phyloP scores from a whole-genome alignment of 495 filamentous ascomycete genomes.

The Podospora appendiculata region DNA sequence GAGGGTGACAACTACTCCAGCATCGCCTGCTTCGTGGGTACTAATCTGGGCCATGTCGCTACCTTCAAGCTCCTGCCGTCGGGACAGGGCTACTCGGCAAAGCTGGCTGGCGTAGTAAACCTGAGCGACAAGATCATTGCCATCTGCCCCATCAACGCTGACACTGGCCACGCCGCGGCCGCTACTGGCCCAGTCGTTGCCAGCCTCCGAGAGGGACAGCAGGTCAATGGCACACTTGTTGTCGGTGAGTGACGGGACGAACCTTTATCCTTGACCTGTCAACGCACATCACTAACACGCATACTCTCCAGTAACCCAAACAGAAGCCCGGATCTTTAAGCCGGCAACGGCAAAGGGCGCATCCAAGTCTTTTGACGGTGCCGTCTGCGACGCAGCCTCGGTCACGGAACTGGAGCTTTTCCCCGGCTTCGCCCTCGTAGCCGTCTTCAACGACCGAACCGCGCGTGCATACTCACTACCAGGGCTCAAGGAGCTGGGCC shows the following conservation, averaged over 20 bases:
- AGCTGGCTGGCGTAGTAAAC: constrained; percentile 55
- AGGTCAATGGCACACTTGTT: constrained; percentile 62
- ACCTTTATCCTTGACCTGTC: neutral
- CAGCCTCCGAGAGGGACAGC: constrained; percentile 59
- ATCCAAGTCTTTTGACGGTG: constrained; percentile 77
- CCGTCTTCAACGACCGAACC: constrained; percentile 72
- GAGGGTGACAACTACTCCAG: constrained; percentile 93
- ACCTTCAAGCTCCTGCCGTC: constrained; percentile 87
- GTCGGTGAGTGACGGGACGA: constrained; percentile 32
- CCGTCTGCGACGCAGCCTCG: constrained; percentile 67
- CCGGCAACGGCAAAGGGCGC: constrained; percentile 80
- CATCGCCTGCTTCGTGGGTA: constrained; percentile 87
- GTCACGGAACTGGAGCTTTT: constrained; percentile 60
- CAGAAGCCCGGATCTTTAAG: constrained; percentile 75
- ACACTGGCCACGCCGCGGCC: constrained; percentile 64
- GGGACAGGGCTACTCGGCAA: constrained; percentile 62
- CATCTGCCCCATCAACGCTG: constrained; percentile 69
- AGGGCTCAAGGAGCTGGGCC: constrained; percentile 76
- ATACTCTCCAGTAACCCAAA: constrained; percentile 51
- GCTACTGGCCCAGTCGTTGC: constrained; percentile 68
- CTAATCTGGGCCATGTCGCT: constrained; percentile 68
- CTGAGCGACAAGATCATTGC: constrained; percentile 67
- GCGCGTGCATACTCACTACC: constrained; percentile 79
- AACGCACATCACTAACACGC: neutral
- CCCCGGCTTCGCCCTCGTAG: constrained; percentile 69